Evolutionary conservation across 208 protist genomes (phyloP).

Genomic region (Vickermania spadyakhi): DNA sequence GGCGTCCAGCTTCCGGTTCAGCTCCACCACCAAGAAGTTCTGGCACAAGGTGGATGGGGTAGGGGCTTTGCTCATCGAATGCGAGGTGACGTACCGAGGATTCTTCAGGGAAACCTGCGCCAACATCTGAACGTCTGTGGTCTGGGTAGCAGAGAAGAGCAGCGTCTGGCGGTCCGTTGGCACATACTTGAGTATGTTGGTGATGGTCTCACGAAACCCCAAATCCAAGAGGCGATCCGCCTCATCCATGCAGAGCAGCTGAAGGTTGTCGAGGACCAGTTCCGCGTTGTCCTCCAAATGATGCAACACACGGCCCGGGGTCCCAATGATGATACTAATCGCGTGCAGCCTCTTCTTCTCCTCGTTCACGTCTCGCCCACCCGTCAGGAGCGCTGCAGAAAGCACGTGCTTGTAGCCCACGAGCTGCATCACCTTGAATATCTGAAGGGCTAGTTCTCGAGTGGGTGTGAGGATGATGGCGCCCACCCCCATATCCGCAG

Average conservation of each 20-base stretch:
- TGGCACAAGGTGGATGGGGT: constrained; percentile 92
- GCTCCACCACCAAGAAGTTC: constrained; percentile 87
- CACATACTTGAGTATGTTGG: constrained; percentile 91
- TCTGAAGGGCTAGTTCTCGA: constrained; percentile 98
- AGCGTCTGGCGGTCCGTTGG: constrained; percentile 93
- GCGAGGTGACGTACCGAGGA: constrained; percentile 94
- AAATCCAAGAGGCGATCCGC: constrained; percentile 98
- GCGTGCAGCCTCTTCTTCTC: constrained; percentile 88
- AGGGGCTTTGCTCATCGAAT: constrained; percentile 56
- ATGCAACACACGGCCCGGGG: constrained; percentile 97
- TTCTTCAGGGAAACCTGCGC: constrained; percentile 86
- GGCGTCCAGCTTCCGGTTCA: constrained; percentile 94
- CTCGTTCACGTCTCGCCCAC: constrained; percentile 94
- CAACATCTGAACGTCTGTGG: constrained; percentile 92
- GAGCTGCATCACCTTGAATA: constrained; percentile 97
- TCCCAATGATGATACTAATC: constrained; percentile 98
- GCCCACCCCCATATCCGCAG: constrained; percentile 90
- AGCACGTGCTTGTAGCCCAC: constrained; percentile 90
- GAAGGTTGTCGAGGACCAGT: constrained; percentile 90
- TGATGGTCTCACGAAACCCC: constrained; percentile 94
- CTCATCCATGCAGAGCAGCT: constrained; percentile 98
- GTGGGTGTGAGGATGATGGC: constrained; percentile 98
- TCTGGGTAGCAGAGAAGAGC: constrained; percentile 99
- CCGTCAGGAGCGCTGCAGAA: constrained; percentile 96
- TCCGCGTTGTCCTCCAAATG: constrained; percentile 96